phyloP scores from a whole-genome alignment of 805 yeast genomes.

The Lipomyces kockii region DNA sequence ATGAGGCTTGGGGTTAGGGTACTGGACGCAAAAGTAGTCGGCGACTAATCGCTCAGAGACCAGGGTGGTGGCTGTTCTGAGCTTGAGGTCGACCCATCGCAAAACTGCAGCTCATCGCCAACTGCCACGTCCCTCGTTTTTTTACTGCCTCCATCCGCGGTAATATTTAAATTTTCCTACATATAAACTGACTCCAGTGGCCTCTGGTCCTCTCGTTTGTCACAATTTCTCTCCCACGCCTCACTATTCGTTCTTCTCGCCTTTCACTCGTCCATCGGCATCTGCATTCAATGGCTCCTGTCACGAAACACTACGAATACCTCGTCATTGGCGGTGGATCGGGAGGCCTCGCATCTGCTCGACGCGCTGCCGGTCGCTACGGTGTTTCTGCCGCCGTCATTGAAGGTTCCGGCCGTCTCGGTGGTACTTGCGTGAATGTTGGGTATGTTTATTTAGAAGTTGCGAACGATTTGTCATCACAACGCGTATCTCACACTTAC shows the following conservation, averaged over 20 bases:
- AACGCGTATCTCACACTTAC: background rate
- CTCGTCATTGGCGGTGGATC: conserved; percentile 98
- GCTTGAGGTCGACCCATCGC: too few relatives aligned
- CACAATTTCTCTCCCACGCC: conserved; percentile 12
- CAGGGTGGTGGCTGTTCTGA: too few relatives aligned
- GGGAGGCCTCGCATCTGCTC: conserved; percentile 98
- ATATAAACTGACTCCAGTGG: background rate
- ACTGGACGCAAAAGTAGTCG: too few relatives aligned
- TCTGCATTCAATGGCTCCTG: conserved; percentile 41
- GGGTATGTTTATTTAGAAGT: conserved; percentile 52
- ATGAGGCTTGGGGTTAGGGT: too few relatives aligned
- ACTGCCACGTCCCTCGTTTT: too few relatives aligned
- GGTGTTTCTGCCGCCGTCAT: conserved; percentile 87
- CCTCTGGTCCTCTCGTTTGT: background rate
- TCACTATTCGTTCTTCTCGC: conserved; percentile 3
- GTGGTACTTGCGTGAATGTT: conserved; percentile 98
- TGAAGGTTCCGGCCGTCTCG: conserved; percentile 75
- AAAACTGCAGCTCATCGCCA: too few relatives aligned
- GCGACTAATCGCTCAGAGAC: too few relatives aligned
- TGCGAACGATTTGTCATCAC: background rate
- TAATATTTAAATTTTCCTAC: background rate
- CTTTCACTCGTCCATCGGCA: conserved; percentile 2
- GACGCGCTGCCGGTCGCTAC: conserved; percentile 85
- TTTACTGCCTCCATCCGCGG: too few relatives aligned
- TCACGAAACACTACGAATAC: conserved; percentile 73